Evolutionary conservation across 2,329 filamentous ascomycete species (phyloP).

Genomic region (Leptographium wingfieldii): DNA sequence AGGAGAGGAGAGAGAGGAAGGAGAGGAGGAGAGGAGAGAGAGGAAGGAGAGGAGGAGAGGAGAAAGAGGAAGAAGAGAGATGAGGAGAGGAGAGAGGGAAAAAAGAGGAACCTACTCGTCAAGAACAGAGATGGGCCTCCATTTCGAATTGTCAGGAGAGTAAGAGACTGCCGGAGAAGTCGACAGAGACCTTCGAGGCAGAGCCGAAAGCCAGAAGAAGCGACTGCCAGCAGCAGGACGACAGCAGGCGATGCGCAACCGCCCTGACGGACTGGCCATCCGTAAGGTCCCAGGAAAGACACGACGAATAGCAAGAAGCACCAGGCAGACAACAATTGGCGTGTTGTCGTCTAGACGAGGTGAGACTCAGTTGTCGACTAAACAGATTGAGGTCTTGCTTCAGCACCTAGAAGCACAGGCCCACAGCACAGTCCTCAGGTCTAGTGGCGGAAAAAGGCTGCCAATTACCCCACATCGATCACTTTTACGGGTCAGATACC

Average conservation of each 20-base stretch:
- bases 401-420: too few species aligned
- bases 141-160: constrained; percentile 22
- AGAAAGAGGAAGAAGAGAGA: not conserved
- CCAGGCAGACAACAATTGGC: too few species aligned
- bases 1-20: not conserved
- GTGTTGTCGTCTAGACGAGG: too few species aligned
- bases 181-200: not conserved
- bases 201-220: not conserved
- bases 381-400: too few species aligned
- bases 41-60: not conserved
- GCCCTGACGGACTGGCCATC: not conserved
- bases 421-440: too few species aligned
- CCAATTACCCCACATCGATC: too few species aligned
- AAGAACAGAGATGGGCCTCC: constrained; percentile 50
- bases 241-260: not conserved
- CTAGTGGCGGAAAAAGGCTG: too few species aligned
- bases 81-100: not conserved
- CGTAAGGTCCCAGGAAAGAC: not conserved
- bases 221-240: not conserved
- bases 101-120: constrained; percentile 40
- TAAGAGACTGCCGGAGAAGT: not conserved
- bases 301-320: not conserved
- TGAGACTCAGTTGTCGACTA: too few species aligned
- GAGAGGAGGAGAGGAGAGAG: not conserved
- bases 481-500: too few species aligned